Evolutionary conservation across 2,329 filamentous ascomycete genomes (phyloP).

Genomic region (Stenocarpella maydis): DNA sequence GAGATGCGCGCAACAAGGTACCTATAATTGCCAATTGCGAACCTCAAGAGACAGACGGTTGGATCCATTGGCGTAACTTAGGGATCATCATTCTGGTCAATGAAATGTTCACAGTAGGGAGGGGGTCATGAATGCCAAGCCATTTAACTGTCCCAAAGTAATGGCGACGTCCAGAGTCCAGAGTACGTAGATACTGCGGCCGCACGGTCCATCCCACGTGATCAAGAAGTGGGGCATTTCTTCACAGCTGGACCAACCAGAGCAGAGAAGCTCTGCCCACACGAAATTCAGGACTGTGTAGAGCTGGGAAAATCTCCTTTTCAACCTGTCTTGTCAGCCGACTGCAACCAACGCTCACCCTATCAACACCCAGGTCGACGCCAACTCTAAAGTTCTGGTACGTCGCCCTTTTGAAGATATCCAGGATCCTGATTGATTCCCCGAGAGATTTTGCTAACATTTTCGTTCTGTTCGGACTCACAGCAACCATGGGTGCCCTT

Average conservation of each 20-base stretch:
- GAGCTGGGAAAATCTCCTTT: slow-evolving; percentile 29
- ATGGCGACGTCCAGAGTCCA: not conserved
- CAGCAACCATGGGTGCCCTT: slow-evolving; percentile 95
- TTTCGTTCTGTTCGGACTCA: slow-evolving; percentile 34
- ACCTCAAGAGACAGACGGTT: too few relatives aligned
- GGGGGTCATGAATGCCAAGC: not conserved
- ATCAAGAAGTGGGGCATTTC: not conserved
- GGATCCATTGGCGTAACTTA: not conserved
- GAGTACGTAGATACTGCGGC: not conserved
- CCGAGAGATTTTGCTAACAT: slow-evolving; percentile 38
- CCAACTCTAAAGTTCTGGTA: slow-evolving; percentile 32
- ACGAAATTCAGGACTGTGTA: slow-evolving; percentile 31
- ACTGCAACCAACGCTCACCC: slow-evolving; percentile 15
- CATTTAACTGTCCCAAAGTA: not conserved
- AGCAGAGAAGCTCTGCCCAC: slow-evolving; percentile 17
- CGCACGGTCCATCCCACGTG: slow-evolving; percentile 10
- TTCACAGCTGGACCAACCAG: not conserved
- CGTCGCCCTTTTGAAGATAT: slow-evolving; percentile 15
- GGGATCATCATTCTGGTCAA: too few relatives aligned
- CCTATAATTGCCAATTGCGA: not conserved
- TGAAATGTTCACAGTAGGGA: not conserved
- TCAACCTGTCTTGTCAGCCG: slow-evolving; percentile 1
- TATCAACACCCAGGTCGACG: slow-evolving; percentile 32
- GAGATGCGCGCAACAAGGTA: too few relatives aligned
- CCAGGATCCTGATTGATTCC: not conserved